Evolutionary conservation across 345 rosid genomes (phyloP).

Genomic region (Xanthoceras sorbifolium): DNA sequence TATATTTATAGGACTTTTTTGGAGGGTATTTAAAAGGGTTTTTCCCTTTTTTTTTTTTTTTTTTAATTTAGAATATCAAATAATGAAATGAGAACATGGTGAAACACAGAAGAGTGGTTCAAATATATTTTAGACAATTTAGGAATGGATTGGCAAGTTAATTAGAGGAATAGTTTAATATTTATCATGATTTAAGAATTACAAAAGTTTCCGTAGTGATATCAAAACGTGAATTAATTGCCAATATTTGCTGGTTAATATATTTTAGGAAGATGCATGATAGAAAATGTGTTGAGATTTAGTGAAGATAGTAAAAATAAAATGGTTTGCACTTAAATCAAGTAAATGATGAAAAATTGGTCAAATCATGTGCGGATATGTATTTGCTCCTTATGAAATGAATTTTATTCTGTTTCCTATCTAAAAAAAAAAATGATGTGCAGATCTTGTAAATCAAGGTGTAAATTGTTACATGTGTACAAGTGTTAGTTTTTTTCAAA

Average conservation of each 20-base stretch:
- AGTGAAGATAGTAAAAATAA: not conserved
- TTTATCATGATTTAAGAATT: not conserved
- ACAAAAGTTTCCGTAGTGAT: not conserved
- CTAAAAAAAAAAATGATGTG: not conserved
- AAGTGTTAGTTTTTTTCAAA: not conserved
- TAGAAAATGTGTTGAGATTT: not conserved
- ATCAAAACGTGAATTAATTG: not conserved
- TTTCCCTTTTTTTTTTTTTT: no score
- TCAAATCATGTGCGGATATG: not conserved
- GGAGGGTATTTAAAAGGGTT: not conserved
- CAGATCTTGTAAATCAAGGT: not conserved
- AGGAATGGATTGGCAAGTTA: not conserved
- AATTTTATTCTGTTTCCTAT: not conserved
- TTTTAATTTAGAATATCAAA: no score
- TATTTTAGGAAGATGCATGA: not conserved
- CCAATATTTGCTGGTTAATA: not conserved
- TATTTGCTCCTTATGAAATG: not conserved
- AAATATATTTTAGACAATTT: not conserved
- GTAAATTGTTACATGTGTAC: not conserved
- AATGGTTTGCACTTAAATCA: not conserved
- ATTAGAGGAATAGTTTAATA: no score
- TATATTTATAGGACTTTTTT: not conserved
- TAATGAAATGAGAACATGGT: not conserved
- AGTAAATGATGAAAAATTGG: constrained; percentile 7
- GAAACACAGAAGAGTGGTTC: not conserved